Base-by-base conservation (phyloP, 2,329 filamentous ascomycete species). In the Lizonia empirigonia region DNA sequence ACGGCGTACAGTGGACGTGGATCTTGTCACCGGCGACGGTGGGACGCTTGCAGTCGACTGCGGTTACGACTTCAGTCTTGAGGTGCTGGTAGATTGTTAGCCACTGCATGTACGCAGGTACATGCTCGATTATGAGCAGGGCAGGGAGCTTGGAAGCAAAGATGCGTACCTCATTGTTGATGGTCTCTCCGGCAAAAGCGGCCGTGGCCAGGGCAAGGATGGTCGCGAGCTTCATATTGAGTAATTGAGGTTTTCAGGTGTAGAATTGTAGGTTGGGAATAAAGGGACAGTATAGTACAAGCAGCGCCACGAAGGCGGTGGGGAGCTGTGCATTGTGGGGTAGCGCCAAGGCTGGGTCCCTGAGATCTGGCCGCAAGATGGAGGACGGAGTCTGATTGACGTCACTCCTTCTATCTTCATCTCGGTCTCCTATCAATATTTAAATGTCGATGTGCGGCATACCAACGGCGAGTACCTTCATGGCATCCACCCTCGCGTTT, bases 21-120 rank as follows among this genome's bases (percentile, higher is more conserved):
- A 97, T 85, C 58, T 80, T 85, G 77, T 97, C 92, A 61, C 91
- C 91, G 33, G 67, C 62, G 50, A 71, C 63, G 16, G 76, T 89
- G 78, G 90, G 92, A 74, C 91, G 87, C 41, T 85, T 84, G 80
- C 92, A 97, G 62, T 90, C 84, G 58, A 89, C 88, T 20, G 83
- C 78, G 52, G 85, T 80, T 42, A 86, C 89, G 61, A 90, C 85
- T 60, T 96, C 85, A 71, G 96, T 89, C 75, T 89, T 83, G 63
- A 96, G 84, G 50, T 77, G 74, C 62, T 87, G 53, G 80, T 74
- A 12, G n/a, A 4, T 9, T 44, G 52, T 66, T 55, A 67, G 60
- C 36, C 35, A 16, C 26, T 24, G 42, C 42, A 38, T 32, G 41
- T 42, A 26, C 33, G 26, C 26, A 41, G 41, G 16, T 46, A 42